phyloP scores from a whole-genome alignment of 768 basidiomycete genomes.

The Collybia mongolica region DNA sequence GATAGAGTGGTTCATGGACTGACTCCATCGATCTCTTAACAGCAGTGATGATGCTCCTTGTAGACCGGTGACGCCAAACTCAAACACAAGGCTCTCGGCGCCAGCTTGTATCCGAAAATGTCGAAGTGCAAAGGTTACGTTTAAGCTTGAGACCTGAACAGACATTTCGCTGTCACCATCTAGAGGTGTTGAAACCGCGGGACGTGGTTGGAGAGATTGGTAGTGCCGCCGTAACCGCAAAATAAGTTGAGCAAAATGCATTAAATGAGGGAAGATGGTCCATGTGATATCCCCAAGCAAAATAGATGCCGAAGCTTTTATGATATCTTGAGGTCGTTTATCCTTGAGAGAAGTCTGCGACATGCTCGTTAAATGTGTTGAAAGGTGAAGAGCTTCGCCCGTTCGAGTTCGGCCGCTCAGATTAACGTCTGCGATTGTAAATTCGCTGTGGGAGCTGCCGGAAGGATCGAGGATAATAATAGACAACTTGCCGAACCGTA shows the following conservation, averaged over 20 bases:
- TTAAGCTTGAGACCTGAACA: slow-evolving; percentile 19
- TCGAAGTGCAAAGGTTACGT: slow-evolving; percentile 41
- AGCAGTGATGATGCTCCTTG: slow-evolving; percentile 36
- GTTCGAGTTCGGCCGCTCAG: slow-evolving; percentile 19
- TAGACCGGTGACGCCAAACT: slow-evolving; percentile 46
- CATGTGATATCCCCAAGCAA: slow-evolving; percentile 40
- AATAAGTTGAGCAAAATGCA: slow-evolving; percentile 56
- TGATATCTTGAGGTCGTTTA: slow-evolving; percentile 25
- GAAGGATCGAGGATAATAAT: slow-evolving; percentile 33
- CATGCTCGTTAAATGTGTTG: slow-evolving; percentile 22
- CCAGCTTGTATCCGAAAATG: slow-evolving; percentile 57
- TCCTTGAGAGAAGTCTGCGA: slow-evolving; percentile 47
- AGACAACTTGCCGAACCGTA: slow-evolving; percentile 25
- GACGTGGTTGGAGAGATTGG: slow-evolving; percentile 13
- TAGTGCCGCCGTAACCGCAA: slow-evolving; percentile 49
- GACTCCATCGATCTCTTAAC: slow-evolving; percentile 24
- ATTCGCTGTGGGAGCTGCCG: slow-evolving; percentile 30
- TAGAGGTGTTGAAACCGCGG: slow-evolving; percentile 4
- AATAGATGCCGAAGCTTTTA: slow-evolving; percentile 32
- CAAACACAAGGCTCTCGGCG: slow-evolving; percentile 69
- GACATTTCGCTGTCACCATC: not conserved
- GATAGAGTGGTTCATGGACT: slow-evolving; percentile 47
- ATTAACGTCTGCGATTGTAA: slow-evolving; percentile 30
- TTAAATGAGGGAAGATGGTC: slow-evolving; percentile 53
- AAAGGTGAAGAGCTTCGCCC: slow-evolving; percentile 21